Conservation (phyloP, 768 basidiomycete species). For the Suillus paluster region DNA sequence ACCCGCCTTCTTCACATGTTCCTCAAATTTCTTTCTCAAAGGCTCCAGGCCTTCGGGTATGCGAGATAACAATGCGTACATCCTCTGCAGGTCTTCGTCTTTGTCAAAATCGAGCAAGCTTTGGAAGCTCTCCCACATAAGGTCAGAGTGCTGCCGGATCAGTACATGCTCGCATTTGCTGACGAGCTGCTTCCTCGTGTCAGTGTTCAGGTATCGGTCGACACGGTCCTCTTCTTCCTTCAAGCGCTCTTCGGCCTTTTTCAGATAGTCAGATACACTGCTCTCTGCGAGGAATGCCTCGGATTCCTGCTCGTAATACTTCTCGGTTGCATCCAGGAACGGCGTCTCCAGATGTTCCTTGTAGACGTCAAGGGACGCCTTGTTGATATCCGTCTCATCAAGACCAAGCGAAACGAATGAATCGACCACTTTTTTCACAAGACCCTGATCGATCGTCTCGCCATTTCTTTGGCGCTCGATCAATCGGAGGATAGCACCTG, state of each 20-base stretch:
- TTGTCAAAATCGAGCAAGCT: conserved; percentile 89
- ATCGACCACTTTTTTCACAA: conserved; percentile 94
- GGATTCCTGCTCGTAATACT: conserved; percentile 92
- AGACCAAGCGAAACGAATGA: conserved; percentile 94
- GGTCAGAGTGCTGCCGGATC: conserved; percentile 80
- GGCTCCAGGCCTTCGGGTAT: conserved; percentile 92
- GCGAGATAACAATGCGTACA: conserved; percentile 91
- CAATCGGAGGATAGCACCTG: conserved; percentile 83
- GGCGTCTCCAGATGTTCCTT: conserved; percentile 87
- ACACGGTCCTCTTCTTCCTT: conserved; percentile 95
- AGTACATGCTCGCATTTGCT: conserved; percentile 90
- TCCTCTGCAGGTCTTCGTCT: conserved; percentile 91
- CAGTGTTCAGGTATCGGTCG: conserved; percentile 89
- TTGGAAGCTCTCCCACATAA: conserved; percentile 96
- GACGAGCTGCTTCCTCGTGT: conserved; percentile 81
- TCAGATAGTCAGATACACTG: conserved; percentile 92
- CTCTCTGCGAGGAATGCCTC: conserved; percentile 88
- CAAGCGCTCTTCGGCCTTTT: conserved; percentile 90
- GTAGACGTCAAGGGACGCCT: conserved; percentile 92
- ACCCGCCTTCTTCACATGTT: conserved; percentile 93
- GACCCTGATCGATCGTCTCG: conserved; percentile 88
- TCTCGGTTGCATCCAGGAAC: conserved; percentile 87
- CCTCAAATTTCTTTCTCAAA: conserved; percentile 89
- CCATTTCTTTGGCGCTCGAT: conserved; percentile 96
- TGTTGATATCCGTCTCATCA: conserved; percentile 91